phyloP scores from a whole-genome alignment of 352 stramenopile species.

The Pythium scleroteichum region DNA sequence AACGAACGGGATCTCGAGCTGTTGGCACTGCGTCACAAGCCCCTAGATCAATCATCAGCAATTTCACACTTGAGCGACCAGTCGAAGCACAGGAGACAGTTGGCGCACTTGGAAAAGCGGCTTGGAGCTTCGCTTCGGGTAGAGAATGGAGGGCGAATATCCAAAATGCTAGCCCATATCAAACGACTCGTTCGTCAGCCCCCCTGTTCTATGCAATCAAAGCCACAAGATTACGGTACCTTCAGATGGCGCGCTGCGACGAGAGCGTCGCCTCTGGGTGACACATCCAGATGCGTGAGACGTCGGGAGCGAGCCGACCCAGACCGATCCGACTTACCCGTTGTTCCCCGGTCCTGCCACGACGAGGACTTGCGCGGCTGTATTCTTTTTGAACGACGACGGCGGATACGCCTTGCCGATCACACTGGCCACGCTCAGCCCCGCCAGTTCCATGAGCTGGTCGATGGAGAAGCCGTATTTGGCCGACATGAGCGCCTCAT shows the following conservation, averaged over 20 bases:
- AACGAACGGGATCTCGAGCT: slow-evolving; percentile 82
- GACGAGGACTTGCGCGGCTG: slow-evolving; percentile 75
- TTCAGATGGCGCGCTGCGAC: slow-evolving; percentile 97
- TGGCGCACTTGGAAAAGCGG: slow-evolving; percentile 71
- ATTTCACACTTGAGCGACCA: background rate
- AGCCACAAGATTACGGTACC: slow-evolving; percentile 34
- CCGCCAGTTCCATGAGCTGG: slow-evolving; percentile 99
- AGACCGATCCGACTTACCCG: slow-evolving; percentile 50
- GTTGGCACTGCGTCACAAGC: slow-evolving; percentile 74
- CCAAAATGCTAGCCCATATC: slow-evolving; percentile 89
- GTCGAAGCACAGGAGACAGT: background rate
- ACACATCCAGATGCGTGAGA: no score
- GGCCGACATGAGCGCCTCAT: slow-evolving; percentile 90
- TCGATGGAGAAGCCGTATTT: slow-evolving; percentile 92
- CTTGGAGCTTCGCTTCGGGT: slow-evolving; percentile 91
- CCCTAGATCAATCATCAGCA: slow-evolving; percentile 30
- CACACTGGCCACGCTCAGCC: slow-evolving; percentile 92
- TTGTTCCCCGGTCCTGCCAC: slow-evolving; percentile 98
- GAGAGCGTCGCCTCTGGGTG: slow-evolving; percentile 93
- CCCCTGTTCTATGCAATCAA: background rate
- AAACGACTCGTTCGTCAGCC: background rate
- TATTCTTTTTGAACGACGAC: background rate
- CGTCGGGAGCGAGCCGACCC: background rate
- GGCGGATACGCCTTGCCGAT: slow-evolving; percentile 68
- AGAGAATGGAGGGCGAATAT: slow-evolving; percentile 92